Percentiles rank a stretch among this genome's conserved stretches.
These are phyloP conservation scores for Phanerochaete sordida DNA, from an alignment of 768 basidiomycete genomes.

Conservation along the genomic window DNA sequence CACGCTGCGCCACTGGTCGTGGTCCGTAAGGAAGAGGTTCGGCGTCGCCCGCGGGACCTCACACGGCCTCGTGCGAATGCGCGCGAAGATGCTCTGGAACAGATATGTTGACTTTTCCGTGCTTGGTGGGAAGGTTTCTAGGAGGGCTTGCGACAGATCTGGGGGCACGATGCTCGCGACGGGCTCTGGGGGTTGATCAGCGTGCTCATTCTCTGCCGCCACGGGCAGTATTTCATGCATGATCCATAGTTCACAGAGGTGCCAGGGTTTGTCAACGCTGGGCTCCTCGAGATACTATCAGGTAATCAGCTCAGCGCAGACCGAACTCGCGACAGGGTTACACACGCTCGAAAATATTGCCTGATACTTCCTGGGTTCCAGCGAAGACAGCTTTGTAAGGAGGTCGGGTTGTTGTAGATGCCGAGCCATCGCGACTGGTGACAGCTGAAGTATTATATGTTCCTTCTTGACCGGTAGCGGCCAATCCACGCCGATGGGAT, in stretches of 20 bases:
- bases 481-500: not conserved
- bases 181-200: not conserved
- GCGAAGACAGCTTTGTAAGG: not conserved
- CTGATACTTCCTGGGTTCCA: not conserved
- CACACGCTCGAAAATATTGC: not conserved
- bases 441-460: not conserved
- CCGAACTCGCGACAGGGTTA: not conserved
- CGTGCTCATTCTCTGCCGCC: not conserved
- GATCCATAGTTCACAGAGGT: slow-evolving; percentile 1
- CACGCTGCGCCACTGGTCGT: not conserved
- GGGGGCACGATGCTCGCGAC: not conserved
- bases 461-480: not conserved
- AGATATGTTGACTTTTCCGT: not conserved
- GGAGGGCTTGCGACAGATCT: not conserved
- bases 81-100: not conserved
- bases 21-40: not conserved
- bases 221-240: not conserved
- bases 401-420: not conserved
- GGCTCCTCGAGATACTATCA: not conserved
- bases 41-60: not conserved
- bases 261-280: slow-evolving; percentile 1
- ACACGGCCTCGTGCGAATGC: not conserved
- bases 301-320: not conserved
- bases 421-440: slow-evolving; percentile 1
- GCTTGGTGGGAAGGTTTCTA: not conserved